Percentiles rank a stretch among this genome's conserved stretches.
These are phyloP conservation scores for Glonium stellatum DNA, from an alignment of 495 filamentous ascomycete species.

Conservation along the genomic window DNA sequence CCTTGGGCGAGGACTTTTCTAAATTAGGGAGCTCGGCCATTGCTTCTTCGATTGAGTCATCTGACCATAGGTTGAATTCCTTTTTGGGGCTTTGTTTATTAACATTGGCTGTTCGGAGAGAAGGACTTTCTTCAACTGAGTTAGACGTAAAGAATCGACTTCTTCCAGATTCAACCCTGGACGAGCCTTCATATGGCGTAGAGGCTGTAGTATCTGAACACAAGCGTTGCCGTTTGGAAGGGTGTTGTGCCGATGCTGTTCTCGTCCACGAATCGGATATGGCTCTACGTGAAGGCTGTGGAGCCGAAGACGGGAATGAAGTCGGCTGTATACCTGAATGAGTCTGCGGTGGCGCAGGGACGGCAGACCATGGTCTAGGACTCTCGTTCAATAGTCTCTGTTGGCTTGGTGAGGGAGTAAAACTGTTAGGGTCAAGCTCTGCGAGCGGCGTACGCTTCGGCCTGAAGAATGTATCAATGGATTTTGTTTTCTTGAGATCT, in stretches of 20 bases:
- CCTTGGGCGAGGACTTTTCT: conserved; percentile 23
- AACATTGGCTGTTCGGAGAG: conserved; percentile 40
- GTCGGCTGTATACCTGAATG: conserved; percentile 34
- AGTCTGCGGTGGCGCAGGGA: conserved; percentile 24
- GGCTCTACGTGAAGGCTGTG: conserved; percentile 28
- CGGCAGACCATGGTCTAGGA: conserved; percentile 46
- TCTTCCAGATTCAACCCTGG: conserved; percentile 36
- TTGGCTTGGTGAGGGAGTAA: conserved; percentile 64
- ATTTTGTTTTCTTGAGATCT: conserved; percentile 55
- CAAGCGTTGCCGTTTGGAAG: conserved; percentile 56
- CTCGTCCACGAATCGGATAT: conserved; percentile 11
- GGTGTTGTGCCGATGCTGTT: conserved; percentile 40
- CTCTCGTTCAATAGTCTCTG: conserved; percentile 52
- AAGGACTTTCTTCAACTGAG: conserved; percentile 44
- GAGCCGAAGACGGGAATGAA: conserved; percentile 35
- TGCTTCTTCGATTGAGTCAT: conserved; percentile 59
- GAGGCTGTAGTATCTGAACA: conserved; percentile 48
- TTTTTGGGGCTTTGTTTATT: conserved; percentile 45
- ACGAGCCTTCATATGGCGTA: conserved; percentile 19
- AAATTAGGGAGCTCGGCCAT: conserved; percentile 48
- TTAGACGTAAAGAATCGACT: conserved; percentile 54
- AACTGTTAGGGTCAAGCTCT: conserved; percentile 80
- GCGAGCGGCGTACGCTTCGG: conserved; percentile 68
- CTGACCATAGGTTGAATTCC: conserved; percentile 55
- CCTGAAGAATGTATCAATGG: conserved; percentile 75